Evolutionary conservation across 371 early-diverging fungal genomes (phyloP), one percentile per base, ranked within the genome.

Genomic region (Mucor sp.): DNA sequence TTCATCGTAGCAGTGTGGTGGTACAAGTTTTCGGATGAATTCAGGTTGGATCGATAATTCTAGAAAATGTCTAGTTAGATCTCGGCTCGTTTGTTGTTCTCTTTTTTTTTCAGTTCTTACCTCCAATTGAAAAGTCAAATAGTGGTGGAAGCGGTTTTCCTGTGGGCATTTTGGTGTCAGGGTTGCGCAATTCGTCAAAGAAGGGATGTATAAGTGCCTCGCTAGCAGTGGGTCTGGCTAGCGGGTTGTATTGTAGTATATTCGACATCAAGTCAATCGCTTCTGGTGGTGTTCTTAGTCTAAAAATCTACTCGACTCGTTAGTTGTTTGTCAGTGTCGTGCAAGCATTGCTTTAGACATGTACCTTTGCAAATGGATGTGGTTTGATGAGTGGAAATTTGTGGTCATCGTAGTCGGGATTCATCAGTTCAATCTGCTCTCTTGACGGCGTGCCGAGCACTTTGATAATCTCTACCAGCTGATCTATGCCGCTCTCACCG

Each of bases 381-480:
- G 97, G 91, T 78, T 93, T 94, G 70, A 96, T 96, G 72, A 93
- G 91, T 68, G 97, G 97, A 78, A 97, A 97, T 73, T 95, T 95
- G 84, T 95, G 96, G 68, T 96, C 96, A 72, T 91, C 91, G 75
- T 97, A 96, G 82, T 93, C 91, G 39, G 91, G 93, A 79, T 97
- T 97, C 94, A 97, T 96, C 37, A 91, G 81, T 73, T 90, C 86
- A 72, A 97, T 96, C 76, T 97, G 96, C 67, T 96, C 96, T 66
- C 92, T 87, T 30, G 94, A 90, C 17, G 99, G 99, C 5, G 98
- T 98, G 48, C 99, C 99, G 35, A 99, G 86, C 8, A 97, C 93
- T 81, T 96, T 96, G 85, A 99, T 98, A 72, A 99, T 99, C 81
- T 98, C 97, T 25, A 98, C 97, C 27, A 99, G 82, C 80, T 99